Evolutionary conservation across 148 eudicot genomes (phyloP).

Genomic region (Simmondsia chinensis): DNA sequence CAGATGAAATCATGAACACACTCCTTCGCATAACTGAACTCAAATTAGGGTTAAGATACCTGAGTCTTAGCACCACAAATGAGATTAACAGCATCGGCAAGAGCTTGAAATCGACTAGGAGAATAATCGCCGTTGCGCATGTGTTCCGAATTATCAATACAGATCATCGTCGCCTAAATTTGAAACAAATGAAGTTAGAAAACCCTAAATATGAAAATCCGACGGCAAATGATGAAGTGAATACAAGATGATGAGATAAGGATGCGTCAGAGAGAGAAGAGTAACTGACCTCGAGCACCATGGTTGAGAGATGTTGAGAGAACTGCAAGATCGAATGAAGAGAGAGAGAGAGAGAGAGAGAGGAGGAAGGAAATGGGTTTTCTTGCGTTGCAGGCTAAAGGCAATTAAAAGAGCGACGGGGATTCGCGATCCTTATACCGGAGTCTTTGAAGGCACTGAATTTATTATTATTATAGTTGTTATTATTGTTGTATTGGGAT

Average conservation of each 20-base stretch:
- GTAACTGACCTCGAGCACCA: slow-evolving; percentile 70
- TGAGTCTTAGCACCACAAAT: slow-evolving; percentile 97
- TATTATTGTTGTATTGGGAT: too few relatives aligned
- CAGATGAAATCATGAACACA: too few relatives aligned
- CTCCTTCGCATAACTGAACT: not conserved
- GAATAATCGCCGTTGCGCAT: slow-evolving; percentile 97
- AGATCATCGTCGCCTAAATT: slow-evolving; percentile 92
- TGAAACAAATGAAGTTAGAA: not conserved
- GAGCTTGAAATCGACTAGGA: slow-evolving; percentile 77
- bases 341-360: slow-evolving; percentile 6
- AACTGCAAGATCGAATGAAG: too few relatives aligned
- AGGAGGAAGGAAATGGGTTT: too few relatives aligned
- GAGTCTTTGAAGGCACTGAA: too few relatives aligned
- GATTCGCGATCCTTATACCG: too few relatives aligned
- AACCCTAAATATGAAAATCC: not conserved
- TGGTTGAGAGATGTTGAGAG: slow-evolving; percentile 12
- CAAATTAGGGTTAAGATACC: slow-evolving; percentile 27
- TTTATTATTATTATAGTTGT: too few relatives aligned
- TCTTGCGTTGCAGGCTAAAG: too few relatives aligned
- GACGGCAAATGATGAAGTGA: not conserved
- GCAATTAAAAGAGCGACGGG: too few relatives aligned
- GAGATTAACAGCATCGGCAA: slow-evolving; percentile 88
- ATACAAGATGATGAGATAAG: not conserved
- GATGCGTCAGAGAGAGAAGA: not conserved
- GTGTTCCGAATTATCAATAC: slow-evolving; percentile 94